phyloP scores from a whole-genome alignment of 2,329 filamentous ascomycete genomes.

The Verticillium klebahnii region DNA sequence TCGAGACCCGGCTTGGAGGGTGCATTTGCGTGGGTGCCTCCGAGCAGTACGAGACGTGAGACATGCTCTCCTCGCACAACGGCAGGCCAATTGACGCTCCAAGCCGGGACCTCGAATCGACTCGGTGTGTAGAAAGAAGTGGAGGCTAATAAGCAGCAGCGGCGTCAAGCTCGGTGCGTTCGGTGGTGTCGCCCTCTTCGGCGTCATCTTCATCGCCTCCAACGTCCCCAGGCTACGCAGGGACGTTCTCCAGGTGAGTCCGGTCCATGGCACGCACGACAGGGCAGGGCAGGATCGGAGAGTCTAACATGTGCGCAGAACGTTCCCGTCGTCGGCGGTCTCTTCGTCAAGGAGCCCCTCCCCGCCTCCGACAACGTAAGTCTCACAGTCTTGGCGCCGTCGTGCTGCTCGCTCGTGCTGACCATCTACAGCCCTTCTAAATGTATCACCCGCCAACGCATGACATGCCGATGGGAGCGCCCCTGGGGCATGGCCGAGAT shows the following conservation, averaged over 20 bases:
- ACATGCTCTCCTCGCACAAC: neutral
- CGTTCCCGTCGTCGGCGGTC: slow-evolving; percentile 46
- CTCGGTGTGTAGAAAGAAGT: neutral
- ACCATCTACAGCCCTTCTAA: slow-evolving; percentile 33
- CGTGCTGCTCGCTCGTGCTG: neutral
- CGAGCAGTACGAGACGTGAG: too few relatives aligned
- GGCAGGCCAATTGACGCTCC: neutral
- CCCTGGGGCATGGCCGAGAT: neutral
- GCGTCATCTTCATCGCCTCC: slow-evolving; percentile 55
- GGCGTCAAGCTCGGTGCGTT: slow-evolving; percentile 48
- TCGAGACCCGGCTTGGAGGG: neutral
- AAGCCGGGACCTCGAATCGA: neutral
- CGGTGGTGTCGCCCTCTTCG: slow-evolving; percentile 53
- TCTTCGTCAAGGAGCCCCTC: slow-evolving; percentile 50
- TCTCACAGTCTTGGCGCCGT: slow-evolving; percentile 9
- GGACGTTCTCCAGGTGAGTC: slow-evolving; percentile 53
- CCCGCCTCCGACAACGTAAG: slow-evolving; percentile 57
- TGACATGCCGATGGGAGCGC: neutral
- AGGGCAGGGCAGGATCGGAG: neutral
- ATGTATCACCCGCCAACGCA: neutral
- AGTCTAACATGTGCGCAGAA: slow-evolving; percentile 33
- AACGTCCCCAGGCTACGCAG: slow-evolving; percentile 56
- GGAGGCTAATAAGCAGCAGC: slow-evolving; percentile 25
- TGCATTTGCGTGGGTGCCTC: too few relatives aligned
- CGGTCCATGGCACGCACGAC: neutral